Percentiles rank a stretch among this genome's conserved stretches.
Evolutionary conservation across 345 rosid genomes (phyloP).

Genomic region (Citrus sinensis): DVS_A1.0 CM039163.1:41844501-41845000

Average conservation of each 20-base stretch:
- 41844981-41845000: not conserved
- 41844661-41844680: not conserved
- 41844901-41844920: not conserved
- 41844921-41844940: not conserved
- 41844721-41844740: not conserved
- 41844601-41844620: not conserved
- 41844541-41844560: not conserved
- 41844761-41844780: not conserved
- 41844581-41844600: not conserved
- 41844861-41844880: not conserved
- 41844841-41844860: not conserved
- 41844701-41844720: not conserved
- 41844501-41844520: constrained; percentile 47
- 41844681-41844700: not conserved
- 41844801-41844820: no score
- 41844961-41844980: not conserved
- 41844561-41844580: not conserved
- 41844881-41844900: not conserved
- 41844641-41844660: not conserved
- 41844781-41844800: no score
- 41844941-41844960: not conserved
- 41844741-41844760: not conserved
- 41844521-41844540: constrained; percentile 1
- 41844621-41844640: not conserved
- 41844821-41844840: not conserved